These are phyloP conservation scores for Penicillium verhagenii DNA, from an alignment of 495 filamentous ascomycete species.

Conservation along the genomic window DNA sequence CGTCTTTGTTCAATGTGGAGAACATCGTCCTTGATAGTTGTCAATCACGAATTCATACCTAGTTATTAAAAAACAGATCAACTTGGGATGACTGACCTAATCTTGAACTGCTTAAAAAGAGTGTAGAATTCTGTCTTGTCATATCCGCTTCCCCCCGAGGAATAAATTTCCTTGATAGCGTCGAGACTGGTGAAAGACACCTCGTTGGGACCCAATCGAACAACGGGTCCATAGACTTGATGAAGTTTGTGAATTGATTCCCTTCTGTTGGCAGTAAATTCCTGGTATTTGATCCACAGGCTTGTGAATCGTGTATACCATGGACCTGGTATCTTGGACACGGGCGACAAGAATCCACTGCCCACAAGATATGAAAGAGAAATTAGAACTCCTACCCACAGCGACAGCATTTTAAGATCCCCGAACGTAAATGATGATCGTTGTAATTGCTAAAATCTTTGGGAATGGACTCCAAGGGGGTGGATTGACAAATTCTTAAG, in stretches of 20 bases:
- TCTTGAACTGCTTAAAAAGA: constrained; percentile 49
- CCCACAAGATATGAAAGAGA: constrained; percentile 9
- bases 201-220: constrained; percentile 59
- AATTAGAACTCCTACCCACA: constrained; percentile 18
- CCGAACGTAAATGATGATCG: no score
- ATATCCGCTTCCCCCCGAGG: constrained; percentile 62
- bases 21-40: constrained; percentile 53
- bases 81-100: neutral
- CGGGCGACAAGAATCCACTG: constrained; percentile 9
- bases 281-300: constrained; percentile 54
- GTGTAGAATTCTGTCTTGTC: constrained; percentile 69
- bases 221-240: constrained; percentile 52
- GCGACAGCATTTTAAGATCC: constrained; percentile 23
- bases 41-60: no score
- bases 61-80: neutral
- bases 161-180: constrained; percentile 66
- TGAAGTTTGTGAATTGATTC: constrained; percentile 56
- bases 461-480: no score
- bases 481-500: no score
- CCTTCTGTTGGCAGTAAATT: constrained; percentile 54
- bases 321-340: constrained; percentile 49
- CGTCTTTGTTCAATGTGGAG: constrained; percentile 55
- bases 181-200: constrained; percentile 57
- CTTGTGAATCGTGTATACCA: constrained; percentile 52
- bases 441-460: no score